phyloP scores from a whole-genome alignment of 768 basidiomycete genomes.

The Calocera viscosa region DNA sequence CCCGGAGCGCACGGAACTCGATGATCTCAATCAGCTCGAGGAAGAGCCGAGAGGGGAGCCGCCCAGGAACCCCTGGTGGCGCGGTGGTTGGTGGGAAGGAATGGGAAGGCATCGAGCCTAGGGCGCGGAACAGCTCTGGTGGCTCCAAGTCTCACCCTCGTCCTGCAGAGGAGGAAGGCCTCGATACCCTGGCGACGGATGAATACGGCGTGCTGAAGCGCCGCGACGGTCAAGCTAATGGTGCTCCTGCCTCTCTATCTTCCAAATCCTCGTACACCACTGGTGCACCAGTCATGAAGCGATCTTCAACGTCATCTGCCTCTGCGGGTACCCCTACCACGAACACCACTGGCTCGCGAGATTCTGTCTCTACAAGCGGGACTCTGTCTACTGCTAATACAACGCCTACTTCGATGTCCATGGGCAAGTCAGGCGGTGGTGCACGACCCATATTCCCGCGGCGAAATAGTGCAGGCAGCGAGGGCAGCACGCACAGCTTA shows the following conservation, averaged over 20 bases:
- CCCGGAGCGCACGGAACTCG: conserved; percentile 19
- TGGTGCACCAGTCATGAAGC: conserved; percentile 37
- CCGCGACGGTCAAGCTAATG: conserved; percentile 12
- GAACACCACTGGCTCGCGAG: conserved; percentile 51
- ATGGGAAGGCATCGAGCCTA: conserved; percentile 56
- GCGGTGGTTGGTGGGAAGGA: conserved; percentile 42
- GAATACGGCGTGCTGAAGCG: background rate
- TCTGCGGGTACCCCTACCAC: conserved; percentile 65
- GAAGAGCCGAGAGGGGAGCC: conserved; percentile 47
- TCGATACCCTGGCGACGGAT: background rate
- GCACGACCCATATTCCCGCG: conserved; percentile 25
- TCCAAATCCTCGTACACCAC: conserved; percentile 1
- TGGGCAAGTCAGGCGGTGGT: background rate
- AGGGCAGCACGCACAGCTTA: conserved; percentile 25
- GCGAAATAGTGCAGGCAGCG: conserved; percentile 78
- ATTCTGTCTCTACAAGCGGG: conserved; percentile 56
- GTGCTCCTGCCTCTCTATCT: background rate
- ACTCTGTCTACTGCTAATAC: background rate
- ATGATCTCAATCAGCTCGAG: conserved; percentile 46
- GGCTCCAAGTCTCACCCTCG: conserved; percentile 24
- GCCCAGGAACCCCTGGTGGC: conserved; percentile 60
- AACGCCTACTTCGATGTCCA: background rate
- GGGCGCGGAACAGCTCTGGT: conserved; percentile 16
- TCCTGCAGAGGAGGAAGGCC: background rate
- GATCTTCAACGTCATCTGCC: conserved; percentile 80